A percentile compares a stretch with the other conserved stretches of the same genome.
Evolutionary conservation across 441 rosid species (phyloP).

Genomic region (Eruca vesicaria): DNA sequence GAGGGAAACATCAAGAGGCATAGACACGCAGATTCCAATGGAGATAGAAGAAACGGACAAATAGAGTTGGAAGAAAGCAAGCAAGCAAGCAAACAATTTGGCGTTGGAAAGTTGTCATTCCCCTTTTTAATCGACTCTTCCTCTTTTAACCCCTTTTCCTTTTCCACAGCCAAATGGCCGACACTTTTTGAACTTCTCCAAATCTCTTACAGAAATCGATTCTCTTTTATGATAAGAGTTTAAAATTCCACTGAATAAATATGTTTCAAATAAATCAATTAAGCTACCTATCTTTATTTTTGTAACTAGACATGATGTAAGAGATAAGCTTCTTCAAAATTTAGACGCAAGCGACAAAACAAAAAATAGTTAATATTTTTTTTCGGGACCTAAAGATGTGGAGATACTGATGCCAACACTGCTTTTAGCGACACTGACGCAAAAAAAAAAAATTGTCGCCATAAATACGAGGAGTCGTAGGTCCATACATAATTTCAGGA

Average conservation of each 20-base stretch:
- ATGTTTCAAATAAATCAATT: background rate
- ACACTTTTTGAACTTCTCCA: background rate
- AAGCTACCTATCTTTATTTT: background rate
- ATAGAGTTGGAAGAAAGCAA: background rate
- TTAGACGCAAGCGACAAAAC: background rate
- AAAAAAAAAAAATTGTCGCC: background rate
- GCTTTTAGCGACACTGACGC: background rate
- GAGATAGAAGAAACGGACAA: background rate
- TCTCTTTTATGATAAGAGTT: background rate
- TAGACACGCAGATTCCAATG: too few species aligned
- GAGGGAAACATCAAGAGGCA: too few species aligned
- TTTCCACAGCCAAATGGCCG: background rate
- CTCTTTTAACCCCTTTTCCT: background rate
- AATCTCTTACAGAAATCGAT: background rate
- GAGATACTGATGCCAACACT: background rate
- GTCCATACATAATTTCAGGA: background rate
- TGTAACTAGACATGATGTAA: background rate
- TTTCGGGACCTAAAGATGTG: background rate
- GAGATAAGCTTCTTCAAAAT: background rate
- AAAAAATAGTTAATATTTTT: background rate
- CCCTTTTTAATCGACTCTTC: conserved; percentile 28
- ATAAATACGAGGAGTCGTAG: background rate
- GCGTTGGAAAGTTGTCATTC: background rate
- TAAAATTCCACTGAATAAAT: background rate
- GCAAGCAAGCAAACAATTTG: background rate